Percentiles rank a stretch among this genome's conserved stretches.
Conservation (phyloP, 139 green algal species). For the Coccomyxa sp. region DNA sequence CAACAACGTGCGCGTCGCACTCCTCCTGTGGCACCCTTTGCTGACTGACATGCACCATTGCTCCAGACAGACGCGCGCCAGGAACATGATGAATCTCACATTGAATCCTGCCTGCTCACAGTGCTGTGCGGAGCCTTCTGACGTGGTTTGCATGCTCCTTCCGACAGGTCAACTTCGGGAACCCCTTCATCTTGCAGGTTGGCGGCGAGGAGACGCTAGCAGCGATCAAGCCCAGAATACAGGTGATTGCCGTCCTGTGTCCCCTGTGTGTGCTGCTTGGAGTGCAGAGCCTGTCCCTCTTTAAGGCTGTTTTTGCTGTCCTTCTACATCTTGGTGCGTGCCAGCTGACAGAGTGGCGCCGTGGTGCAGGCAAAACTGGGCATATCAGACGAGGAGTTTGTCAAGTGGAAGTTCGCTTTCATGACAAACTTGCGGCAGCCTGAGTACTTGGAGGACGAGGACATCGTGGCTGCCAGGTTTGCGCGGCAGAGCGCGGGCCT, state of each 20-base stretch:
- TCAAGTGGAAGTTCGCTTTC: conserved; percentile 74
- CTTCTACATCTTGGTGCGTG: neutral
- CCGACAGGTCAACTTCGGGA: conserved; percentile 56
- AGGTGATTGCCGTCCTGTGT: neutral
- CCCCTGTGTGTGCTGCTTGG: too few species aligned
- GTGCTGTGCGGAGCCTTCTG: too few species aligned
- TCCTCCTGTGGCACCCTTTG: neutral
- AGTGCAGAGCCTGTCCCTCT: too few species aligned
- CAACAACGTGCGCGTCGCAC: neutral
- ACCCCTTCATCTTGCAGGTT: conserved; percentile 84
- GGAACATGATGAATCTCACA: too few species aligned
- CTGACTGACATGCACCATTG: too few species aligned
- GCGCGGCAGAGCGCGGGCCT: neutral
- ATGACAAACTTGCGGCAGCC: conserved; percentile 21
- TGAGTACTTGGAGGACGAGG: conserved; percentile 64
- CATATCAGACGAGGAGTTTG: conserved; percentile 76
- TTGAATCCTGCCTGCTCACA: too few species aligned
- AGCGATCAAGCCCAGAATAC: conserved; percentile 50
- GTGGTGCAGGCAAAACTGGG: conserved; percentile 65
- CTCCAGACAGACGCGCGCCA: too few species aligned
- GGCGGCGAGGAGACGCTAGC: conserved; percentile 67
- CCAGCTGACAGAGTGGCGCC: too few species aligned
- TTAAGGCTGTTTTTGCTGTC: neutral
- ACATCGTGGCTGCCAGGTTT: conserved; percentile 40
- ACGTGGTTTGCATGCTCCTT: too few species aligned